Conservation (phyloP, 345 rosid genomes). For the Euphorbia lathyris region DNA sequence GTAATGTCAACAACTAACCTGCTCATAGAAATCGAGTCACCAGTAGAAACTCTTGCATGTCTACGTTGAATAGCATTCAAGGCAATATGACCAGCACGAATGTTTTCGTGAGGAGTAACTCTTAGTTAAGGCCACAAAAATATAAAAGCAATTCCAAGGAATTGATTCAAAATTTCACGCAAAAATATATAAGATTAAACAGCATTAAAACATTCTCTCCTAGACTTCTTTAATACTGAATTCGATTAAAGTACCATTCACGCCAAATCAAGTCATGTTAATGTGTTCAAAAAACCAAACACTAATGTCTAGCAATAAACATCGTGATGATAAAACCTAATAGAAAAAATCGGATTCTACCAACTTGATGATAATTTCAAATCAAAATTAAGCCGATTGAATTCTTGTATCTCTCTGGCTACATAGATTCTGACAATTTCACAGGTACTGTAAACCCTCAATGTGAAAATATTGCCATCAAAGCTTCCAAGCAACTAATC, state of each 20-base stretch:
- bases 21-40: slow-evolving; percentile 58
- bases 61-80: slow-evolving; percentile 88
- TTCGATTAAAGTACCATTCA: not conserved
- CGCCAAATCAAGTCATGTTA: not conserved
- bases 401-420: not conserved
- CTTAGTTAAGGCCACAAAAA: slow-evolving; percentile 47
- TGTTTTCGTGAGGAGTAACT: slow-evolving; percentile 66
- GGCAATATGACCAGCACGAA: slow-evolving; percentile 59
- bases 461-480: not conserved
- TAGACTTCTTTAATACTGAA: not conserved
- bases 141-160: not conserved
- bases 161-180: not conserved
- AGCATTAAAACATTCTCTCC: not conserved
- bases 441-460: not conserved
- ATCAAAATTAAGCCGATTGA: not conserved
- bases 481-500: not conserved
- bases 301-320: not conserved
- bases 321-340: not conserved
- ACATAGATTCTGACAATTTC: not conserved
- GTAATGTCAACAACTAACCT: slow-evolving; percentile 40
- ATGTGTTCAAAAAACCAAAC: not conserved
- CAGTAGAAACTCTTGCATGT: slow-evolving; percentile 78
- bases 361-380: not conserved
- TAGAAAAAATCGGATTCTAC: not conserved
- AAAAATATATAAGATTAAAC: slow-evolving; percentile 2